Evolutionary conservation across 352 stramenopile genomes (phyloP).

Genomic region (Phytophthora constricta): DNA sequence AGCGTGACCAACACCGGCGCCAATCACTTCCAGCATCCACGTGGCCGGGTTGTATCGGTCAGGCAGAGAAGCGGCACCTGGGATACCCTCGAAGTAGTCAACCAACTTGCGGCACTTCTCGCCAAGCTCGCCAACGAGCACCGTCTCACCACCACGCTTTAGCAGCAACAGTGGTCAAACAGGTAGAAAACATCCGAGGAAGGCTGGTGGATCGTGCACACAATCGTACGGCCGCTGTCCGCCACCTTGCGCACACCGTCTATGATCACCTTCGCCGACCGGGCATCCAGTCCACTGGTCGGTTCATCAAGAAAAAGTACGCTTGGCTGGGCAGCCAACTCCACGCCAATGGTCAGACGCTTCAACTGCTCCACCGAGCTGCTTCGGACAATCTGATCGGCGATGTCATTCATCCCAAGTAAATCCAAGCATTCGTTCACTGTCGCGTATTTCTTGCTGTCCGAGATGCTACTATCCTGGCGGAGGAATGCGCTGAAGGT

Average conservation of each 20-base stretch:
- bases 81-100: constrained; percentile 46
- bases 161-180: constrained; percentile 83
- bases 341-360: constrained; percentile 48
- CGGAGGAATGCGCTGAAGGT: constrained; percentile 87
- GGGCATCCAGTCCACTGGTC: constrained; percentile 82
- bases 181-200: constrained; percentile 84
- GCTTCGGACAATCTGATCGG: constrained; percentile 36
- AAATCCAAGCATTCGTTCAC: constrained; percentile 44
- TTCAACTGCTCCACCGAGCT: constrained; percentile 50
- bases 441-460: constrained; percentile 38
- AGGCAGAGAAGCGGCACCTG: constrained; percentile 24
- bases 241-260: constrained; percentile 83
- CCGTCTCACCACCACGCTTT: constrained; percentile 35
- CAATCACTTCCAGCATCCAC: constrained; percentile 56
- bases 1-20: not conserved
- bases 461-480: constrained; percentile 34
- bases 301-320: constrained; percentile 80
- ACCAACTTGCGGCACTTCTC: constrained; percentile 27
- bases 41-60: constrained; percentile 52
- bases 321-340: constrained; percentile 73
- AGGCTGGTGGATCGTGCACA: constrained; percentile 93
- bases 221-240: constrained; percentile 62
- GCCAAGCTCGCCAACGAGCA: constrained; percentile 37
- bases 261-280: constrained; percentile 80
- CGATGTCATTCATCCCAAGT: constrained; percentile 88